A percentile compares a stretch with the other conserved stretches of the same genome.
Evolutionary conservation across 73 alveolate genomes (phyloP).

Genomic region (Symbiodinium pilosum): DNA sequence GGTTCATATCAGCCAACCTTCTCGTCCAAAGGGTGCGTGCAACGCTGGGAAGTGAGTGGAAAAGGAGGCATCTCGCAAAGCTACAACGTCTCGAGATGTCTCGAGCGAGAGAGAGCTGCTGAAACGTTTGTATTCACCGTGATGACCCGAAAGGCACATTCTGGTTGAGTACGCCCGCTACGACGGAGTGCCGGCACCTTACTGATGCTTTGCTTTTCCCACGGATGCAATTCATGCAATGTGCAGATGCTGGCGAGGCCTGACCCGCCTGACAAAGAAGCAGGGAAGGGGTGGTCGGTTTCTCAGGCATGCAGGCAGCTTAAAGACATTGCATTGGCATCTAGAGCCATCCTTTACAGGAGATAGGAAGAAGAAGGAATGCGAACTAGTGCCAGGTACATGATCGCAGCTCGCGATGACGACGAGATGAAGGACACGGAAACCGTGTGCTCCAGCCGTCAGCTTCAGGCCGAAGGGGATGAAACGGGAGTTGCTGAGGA

Average conservation of each 20-base stretch:
- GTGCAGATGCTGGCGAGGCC: background rate
- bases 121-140: background rate
- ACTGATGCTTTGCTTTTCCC: background rate
- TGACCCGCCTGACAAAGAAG: constrained; percentile 42
- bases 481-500: background rate
- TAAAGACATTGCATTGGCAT: background rate
- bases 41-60: no score
- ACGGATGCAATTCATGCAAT: no score
- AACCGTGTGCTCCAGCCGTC: constrained; percentile 6
- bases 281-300: constrained; percentile 32
- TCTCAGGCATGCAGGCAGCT: background rate
- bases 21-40: no score
- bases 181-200: constrained; percentile 33
- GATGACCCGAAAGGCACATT: background rate
- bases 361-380: no score
- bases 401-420: constrained; percentile 45
- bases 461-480: background rate
- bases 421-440: constrained; percentile 56
- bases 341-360: no score
- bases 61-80: no score
- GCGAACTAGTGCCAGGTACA: constrained; percentile 24
- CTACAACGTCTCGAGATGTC: no score
- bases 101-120: no score
- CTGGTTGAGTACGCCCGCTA: constrained; percentile 34
- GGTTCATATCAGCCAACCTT: no score